phyloP scores from a whole-genome alignment of 164 flowering plant genomes.

The Piper betle region DNA sequence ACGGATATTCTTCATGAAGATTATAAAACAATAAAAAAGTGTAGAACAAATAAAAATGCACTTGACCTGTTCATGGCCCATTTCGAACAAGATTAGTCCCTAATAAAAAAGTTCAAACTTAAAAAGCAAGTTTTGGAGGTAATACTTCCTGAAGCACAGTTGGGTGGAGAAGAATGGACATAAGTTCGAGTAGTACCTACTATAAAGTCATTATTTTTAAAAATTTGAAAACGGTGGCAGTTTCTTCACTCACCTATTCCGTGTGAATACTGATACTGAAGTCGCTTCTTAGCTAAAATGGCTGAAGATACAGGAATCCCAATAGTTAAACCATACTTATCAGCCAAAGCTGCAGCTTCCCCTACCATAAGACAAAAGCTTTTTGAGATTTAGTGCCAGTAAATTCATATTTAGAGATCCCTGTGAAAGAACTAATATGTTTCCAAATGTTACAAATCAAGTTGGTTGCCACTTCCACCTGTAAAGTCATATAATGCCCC shows the following conservation, averaged over 20 bases:
- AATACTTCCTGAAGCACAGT: neutral
- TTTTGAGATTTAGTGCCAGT: neutral
- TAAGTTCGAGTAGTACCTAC: neutral
- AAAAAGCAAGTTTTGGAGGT: too few species aligned
- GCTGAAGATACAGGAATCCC: slow-evolving; percentile 72
- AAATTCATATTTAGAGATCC: neutral
- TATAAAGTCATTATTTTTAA: neutral
- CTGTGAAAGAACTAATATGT: neutral
- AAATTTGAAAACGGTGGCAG: neutral
- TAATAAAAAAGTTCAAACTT: too few species aligned
- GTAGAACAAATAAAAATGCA: too few species aligned
- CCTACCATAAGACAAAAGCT: slow-evolving; percentile 29
- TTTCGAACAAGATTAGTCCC: too few species aligned
- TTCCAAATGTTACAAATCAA: neutral
- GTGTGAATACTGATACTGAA: slow-evolving; percentile 61
- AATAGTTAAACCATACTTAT: slow-evolving; percentile 64
- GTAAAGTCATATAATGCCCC: slow-evolving; percentile 95
- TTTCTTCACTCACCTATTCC: slow-evolving; percentile 58
- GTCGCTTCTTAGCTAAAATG: slow-evolving; percentile 58
- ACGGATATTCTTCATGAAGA: too few species aligned
- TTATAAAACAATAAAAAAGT: too few species aligned
- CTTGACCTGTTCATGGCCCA: too few species aligned
- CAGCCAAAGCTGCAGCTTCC: slow-evolving; percentile 74
- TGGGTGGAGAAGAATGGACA: too few species aligned
- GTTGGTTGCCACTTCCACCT: slow-evolving; percentile 28